Percentiles rank a stretch among this genome's conserved stretches.
Evolutionary conservation across 2,329 filamentous ascomycete species (phyloP).

Genomic region (Hymenoscyphus linearis): DNA sequence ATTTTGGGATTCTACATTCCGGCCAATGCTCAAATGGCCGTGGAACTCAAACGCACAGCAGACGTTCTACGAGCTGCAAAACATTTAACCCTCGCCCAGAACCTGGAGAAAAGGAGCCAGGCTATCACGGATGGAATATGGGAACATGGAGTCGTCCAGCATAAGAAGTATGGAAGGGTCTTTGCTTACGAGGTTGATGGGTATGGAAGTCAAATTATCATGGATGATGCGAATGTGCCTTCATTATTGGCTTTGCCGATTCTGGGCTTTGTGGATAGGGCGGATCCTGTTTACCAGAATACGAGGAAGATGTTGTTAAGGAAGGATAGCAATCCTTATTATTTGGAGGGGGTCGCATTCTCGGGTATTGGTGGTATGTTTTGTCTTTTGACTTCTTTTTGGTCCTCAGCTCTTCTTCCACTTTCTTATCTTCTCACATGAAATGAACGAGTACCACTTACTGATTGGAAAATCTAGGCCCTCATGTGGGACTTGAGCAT

Average conservation of each 20-base stretch:
- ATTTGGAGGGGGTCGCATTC: slow-evolving; percentile 69
- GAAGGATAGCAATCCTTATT: slow-evolving; percentile 70
- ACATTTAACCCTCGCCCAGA: slow-evolving; percentile 46
- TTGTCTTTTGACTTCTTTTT: neutral
- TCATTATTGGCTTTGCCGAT: slow-evolving; percentile 73
- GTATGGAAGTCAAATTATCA: slow-evolving; percentile 74
- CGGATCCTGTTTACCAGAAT: slow-evolving; percentile 75
- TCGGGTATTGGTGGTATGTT: slow-evolving; percentile 77
- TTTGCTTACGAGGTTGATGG: slow-evolving; percentile 88
- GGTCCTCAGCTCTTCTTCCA: too few relatives aligned
- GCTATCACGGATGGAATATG: slow-evolving; percentile 72
- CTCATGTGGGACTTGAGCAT: slow-evolving; percentile 74
- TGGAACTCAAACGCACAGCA: slow-evolving; percentile 74
- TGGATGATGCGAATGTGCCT: slow-evolving; percentile 87
- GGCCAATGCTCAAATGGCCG: slow-evolving; percentile 92
- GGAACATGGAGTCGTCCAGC: slow-evolving; percentile 75
- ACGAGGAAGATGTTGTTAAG: slow-evolving; percentile 64
- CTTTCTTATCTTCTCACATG: slow-evolving; percentile 3
- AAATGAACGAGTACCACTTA: neutral
- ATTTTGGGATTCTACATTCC: slow-evolving; percentile 94
- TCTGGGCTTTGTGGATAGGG: slow-evolving; percentile 64
- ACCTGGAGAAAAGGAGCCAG: slow-evolving; percentile 53
- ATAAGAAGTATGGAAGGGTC: slow-evolving; percentile 69
- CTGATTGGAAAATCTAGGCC: slow-evolving; percentile 35
- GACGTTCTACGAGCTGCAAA: slow-evolving; percentile 57